Conservation (phyloP, 805 yeast species). For the Ogataea nonfermentans region DNA sequence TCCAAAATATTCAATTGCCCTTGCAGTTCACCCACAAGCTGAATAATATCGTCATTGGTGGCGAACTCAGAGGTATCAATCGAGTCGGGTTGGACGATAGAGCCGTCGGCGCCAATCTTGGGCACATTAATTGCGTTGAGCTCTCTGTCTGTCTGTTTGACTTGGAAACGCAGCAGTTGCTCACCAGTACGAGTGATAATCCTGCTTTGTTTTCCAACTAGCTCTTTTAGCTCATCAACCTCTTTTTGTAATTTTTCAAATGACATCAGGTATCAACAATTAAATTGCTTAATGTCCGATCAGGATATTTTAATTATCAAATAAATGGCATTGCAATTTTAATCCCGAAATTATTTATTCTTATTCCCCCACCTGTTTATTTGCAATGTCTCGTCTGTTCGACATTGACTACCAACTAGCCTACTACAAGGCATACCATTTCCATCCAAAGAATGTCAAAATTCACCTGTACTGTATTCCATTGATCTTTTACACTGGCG, state of each 20-base stretch:
- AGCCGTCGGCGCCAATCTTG: slow-evolving; percentile 21
- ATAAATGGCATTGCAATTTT: too few relatives aligned
- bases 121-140: slow-evolving; percentile 27
- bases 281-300: not conserved
- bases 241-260: slow-evolving; percentile 38
- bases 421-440: slow-evolving; percentile 49
- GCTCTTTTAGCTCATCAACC: slow-evolving; percentile 48
- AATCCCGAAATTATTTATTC: too few relatives aligned
- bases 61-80: slow-evolving; percentile 57
- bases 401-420: slow-evolving; percentile 51
- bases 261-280: slow-evolving; percentile 33
- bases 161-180: slow-evolving; percentile 68
- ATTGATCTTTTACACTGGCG: slow-evolving; percentile 56
- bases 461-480: slow-evolving; percentile 86
- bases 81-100: slow-evolving; percentile 1
- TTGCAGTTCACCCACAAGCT: slow-evolving; percentile 85
- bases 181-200: slow-evolving; percentile 77
- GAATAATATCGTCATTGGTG: slow-evolving; percentile 81
- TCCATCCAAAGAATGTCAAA: slow-evolving; percentile 50
- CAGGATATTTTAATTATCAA: too few relatives aligned
- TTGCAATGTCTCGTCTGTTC: slow-evolving; percentile 26
- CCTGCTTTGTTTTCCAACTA: slow-evolving; percentile 63
- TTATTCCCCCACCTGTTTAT: not conserved
- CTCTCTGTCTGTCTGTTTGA: slow-evolving; percentile 45
- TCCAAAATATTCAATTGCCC: slow-evolving; percentile 80